A percentile compares a stretch with the other conserved stretches of the same genome.
These are phyloP conservation scores for Umbilicus rupestris DNA, from an alignment of 164 flowering plant genomes.

Conservation along the genomic window DNA sequence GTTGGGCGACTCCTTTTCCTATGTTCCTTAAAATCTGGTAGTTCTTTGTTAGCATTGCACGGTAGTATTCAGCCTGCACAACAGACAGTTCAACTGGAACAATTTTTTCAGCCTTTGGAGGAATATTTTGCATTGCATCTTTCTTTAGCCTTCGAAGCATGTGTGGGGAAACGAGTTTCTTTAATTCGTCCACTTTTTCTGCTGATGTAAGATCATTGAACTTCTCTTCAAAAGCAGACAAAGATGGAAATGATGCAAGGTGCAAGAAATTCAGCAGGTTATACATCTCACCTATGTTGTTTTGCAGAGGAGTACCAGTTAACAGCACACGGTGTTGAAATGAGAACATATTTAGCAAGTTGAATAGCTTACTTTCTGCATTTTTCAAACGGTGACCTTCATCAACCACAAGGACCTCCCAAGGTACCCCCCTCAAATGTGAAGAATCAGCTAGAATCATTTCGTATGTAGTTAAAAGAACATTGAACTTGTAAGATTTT, in stretches of 20 bases:
- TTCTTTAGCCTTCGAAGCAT: slow-evolving; percentile 99
- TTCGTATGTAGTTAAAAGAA: slow-evolving; percentile 91
- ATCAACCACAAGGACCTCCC: slow-evolving; percentile 99
- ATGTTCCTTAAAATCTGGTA: slow-evolving; percentile 85
- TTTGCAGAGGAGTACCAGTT: slow-evolving; percentile 99
- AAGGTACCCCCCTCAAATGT: slow-evolving; percentile 81
- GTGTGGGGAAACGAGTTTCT: slow-evolving; percentile 97
- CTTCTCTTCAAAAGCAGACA: slow-evolving; percentile 79
- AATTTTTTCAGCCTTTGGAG: slow-evolving; percentile 92
- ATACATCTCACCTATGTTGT: slow-evolving; percentile 95
- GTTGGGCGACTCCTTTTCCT: slow-evolving; percentile 91
- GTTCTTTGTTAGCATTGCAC: slow-evolving; percentile 98
- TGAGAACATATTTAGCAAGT: slow-evolving; percentile 78
- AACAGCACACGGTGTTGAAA: slow-evolving; percentile 91
- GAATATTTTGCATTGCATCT: slow-evolving; percentile 96
- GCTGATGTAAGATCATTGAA: slow-evolving; percentile 91
- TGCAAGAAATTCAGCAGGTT: slow-evolving; percentile 95
- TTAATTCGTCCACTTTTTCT: slow-evolving; percentile 91
- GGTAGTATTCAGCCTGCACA: slow-evolving; percentile 97
- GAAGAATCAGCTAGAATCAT: slow-evolving; percentile 91
- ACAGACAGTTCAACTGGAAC: slow-evolving; percentile 98
- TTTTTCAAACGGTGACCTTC: slow-evolving; percentile 98
- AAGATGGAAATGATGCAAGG: slow-evolving; percentile 89
- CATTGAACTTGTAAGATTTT: slow-evolving; percentile 62
- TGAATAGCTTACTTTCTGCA: slow-evolving; percentile 86